A percentile compares a stretch with the other conserved stretches of the same genome.
These are phyloP conservation scores for Albatrellus sp. DNA, from an alignment of 1,284 basidiomycete species.

Conservation along the genomic window DNA sequence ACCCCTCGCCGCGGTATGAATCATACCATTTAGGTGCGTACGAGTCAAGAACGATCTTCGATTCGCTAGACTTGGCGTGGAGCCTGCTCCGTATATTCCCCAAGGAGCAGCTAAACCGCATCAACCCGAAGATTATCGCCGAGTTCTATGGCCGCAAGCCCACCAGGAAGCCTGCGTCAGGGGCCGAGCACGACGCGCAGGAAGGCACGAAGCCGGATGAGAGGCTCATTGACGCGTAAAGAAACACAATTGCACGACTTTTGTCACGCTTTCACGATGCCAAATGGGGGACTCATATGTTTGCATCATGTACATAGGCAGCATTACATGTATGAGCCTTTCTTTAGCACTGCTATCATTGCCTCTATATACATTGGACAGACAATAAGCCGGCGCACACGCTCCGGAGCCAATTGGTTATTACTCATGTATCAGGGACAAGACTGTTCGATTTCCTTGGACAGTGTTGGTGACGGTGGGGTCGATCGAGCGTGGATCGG, in stretches of 20 bases:
- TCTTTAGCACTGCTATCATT: too few species aligned
- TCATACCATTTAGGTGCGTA: conserved; percentile 58
- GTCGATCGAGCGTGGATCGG: too few species aligned
- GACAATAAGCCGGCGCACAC: too few species aligned
- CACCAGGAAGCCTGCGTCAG: conserved; percentile 46
- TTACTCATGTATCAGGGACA: too few species aligned
- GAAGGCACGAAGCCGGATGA: conserved; percentile 30
- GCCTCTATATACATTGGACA: too few species aligned
- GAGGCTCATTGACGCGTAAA: conserved; percentile 44
- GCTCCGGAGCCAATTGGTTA: too few species aligned
- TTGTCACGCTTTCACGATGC: background rate
- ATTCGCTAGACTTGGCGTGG: conserved; percentile 97
- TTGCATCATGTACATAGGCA: too few species aligned
- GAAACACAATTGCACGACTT: background rate
- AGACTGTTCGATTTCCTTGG: too few species aligned
- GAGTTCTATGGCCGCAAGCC: conserved; percentile 79
- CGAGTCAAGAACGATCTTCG: conserved; percentile 94
- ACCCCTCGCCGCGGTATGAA: background rate
- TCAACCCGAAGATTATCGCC: conserved; percentile 82
- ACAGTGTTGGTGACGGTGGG: too few species aligned
- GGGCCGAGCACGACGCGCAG: conserved; percentile 23
- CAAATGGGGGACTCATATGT: background rate
- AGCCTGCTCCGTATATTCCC: conserved; percentile 96
- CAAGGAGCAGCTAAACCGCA: conserved; percentile 95
- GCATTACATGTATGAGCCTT: too few species aligned